Evolutionary conservation across 106 monocot species (phyloP).

Genomic region (Narthecium ossifragum): DNA sequence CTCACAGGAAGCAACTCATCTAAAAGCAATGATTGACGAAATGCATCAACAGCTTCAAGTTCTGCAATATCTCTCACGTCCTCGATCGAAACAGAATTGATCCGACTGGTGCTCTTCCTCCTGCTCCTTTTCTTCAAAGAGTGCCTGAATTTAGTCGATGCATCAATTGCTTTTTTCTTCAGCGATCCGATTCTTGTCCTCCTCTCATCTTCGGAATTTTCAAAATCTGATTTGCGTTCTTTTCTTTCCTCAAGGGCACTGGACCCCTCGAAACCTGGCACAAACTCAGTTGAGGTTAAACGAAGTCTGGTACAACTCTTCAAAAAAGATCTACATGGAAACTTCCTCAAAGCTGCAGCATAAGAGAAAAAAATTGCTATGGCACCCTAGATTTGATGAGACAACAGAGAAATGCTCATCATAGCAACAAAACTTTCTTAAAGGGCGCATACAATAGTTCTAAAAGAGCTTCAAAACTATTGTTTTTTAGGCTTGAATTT

Average conservation of each 20-base stretch:
- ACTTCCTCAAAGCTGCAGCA: no score
- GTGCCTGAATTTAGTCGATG: slow-evolving; percentile 57
- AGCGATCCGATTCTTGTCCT: slow-evolving; percentile 46
- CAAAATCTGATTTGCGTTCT: slow-evolving; percentile 56
- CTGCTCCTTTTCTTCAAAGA: slow-evolving; percentile 61
- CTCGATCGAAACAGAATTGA: slow-evolving; percentile 65
- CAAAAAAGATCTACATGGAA: no score
- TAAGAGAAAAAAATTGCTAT: no score
- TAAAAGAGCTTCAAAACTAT: no score
- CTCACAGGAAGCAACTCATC: slow-evolving; percentile 61
- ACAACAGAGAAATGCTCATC: no score
- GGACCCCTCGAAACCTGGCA: slow-evolving; percentile 46
- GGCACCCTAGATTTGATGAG: no score
- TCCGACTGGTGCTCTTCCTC: slow-evolving; percentile 37
- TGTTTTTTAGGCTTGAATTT: no score
- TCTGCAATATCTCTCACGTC: slow-evolving; percentile 68
- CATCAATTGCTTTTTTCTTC: slow-evolving; percentile 55
- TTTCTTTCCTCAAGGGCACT: slow-evolving; percentile 41
- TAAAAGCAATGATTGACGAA: slow-evolving; percentile 57
- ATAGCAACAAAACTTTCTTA: no score
- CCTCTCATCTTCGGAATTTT: slow-evolving; percentile 53
- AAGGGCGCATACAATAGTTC: no score
- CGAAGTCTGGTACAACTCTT: no score
- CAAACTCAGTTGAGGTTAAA: no score
- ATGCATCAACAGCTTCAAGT: slow-evolving; percentile 61